Conservation (phyloP, 2,329 filamentous ascomycete species). For the Fusarium kyushuense region DNA sequence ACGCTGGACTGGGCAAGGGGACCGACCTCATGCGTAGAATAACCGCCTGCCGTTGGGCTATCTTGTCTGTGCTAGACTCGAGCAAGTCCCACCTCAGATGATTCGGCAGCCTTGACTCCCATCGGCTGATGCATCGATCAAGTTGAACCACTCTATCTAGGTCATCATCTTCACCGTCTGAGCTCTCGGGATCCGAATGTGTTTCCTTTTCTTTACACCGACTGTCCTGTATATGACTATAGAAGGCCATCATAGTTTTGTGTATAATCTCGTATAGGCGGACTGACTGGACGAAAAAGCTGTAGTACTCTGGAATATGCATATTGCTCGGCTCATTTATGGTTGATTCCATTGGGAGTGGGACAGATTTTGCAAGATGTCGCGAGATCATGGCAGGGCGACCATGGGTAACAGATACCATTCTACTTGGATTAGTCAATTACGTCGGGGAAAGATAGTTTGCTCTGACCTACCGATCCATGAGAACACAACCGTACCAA, state of each 20-base stretch:
- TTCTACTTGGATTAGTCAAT: conserved; percentile 37
- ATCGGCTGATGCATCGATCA: conserved; percentile 49
- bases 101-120: conserved; percentile 49
- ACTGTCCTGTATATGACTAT: conserved; percentile 35
- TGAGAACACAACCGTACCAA: conserved; percentile 55
- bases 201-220: conserved; percentile 13
- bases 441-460: accelerated
- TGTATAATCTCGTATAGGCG: conserved; percentile 56
- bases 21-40: conserved; percentile 53
- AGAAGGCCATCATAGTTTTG: conserved; percentile 48
- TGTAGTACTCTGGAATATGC: conserved; percentile 25
- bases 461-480: conserved; percentile 51
- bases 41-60: conserved; percentile 50
- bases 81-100: conserved; percentile 41
- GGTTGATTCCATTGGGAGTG: conserved; percentile 39
- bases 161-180: conserved; percentile 43
- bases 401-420: conserved; percentile 54
- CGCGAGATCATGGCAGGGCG: conserved; percentile 53
- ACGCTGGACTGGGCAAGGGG: too few species aligned
- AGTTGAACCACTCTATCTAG: conserved; percentile 50
- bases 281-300: conserved; percentile 54
- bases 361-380: conserved; percentile 45
- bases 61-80: conserved; percentile 39
- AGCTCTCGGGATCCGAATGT: not conserved
- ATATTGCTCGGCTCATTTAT: not conserved